Evolutionary conservation across 2,329 filamentous ascomycete genomes (phyloP), one percentile per base, ranked within the genome.

Genomic region (Penicillium sp.): DNA sequence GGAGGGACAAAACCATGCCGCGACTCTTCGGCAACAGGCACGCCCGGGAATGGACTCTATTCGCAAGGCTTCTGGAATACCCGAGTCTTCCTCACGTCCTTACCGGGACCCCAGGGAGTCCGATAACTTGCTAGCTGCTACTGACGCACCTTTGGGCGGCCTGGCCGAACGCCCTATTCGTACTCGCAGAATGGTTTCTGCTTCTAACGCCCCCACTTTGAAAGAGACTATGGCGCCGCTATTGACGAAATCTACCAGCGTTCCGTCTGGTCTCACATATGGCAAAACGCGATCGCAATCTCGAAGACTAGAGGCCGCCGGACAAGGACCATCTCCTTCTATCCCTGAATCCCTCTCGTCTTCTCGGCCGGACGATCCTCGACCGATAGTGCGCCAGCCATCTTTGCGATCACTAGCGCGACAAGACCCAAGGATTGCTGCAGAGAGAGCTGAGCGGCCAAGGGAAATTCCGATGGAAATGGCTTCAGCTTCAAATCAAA

Each of bases 11-110:
- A 79, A 74, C 44, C 77, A 78, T 57, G 76, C 76, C 2, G 76
- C 76, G 6, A 72, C 72, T 3, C 70, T 79, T 54, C 71, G 76
- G 45, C 76, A 77, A 56, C 74, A 77, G 56, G 74, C 74, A 33
- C 52, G 73, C 8, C 66, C 68, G n/a, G 64, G 67, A 5, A 61
- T 66, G 50, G 57, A 61, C 5, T 63, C 70, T 18, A 57, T 66
- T 26, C 62, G 67, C 42, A 70, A 62, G 31, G 53, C 63, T 8
- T 53, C 65, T 6, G 62, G 62, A 9, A 52, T 69, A 6, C 54
- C 58, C 5, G 65, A 56, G 6, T 23, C 58, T 15, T 45, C 57
- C 4, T 49, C 58, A 7, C 54, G 57, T 21, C 45, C 59, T 7
- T 46, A 63, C 13, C 34, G 57, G 4, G 63, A 68, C 2, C 28